Evolutionary conservation across 179 eudicot species (phyloP).

Genomic region (Silene coronaria): DNA sequence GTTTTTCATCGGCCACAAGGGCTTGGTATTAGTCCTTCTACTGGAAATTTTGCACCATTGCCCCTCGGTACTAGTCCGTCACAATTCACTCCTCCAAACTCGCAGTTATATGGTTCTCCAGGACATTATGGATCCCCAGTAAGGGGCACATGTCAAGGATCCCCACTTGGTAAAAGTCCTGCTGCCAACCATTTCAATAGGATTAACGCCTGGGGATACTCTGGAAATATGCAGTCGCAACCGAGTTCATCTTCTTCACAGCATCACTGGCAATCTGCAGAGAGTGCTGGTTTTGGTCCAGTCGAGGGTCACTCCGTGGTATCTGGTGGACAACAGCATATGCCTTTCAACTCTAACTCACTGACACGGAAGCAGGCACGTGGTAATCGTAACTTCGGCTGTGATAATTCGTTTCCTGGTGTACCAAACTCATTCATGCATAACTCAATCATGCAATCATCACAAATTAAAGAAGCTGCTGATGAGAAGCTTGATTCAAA

Average conservation of each 20-base stretch:
- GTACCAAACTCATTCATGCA: conserved; percentile 29
- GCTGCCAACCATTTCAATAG: conserved; percentile 59
- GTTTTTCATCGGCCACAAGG: conserved; percentile 58
- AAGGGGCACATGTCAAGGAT: conserved; percentile 74
- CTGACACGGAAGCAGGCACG: conserved; percentile 53
- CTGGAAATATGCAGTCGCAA: conserved; percentile 50
- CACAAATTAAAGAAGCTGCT: conserved; percentile 34
- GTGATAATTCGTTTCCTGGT: conserved; percentile 39
- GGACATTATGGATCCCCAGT: conserved; percentile 88
- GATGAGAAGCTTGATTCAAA: conserved; percentile 52
- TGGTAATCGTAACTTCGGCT: conserved; percentile 36
- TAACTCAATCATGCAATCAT: conserved; percentile 34
- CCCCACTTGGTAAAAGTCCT: conserved; percentile 78
- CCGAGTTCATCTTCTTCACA: conserved; percentile 51
- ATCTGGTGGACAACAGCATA: conserved; percentile 43
- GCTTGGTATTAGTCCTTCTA: conserved; percentile 78
- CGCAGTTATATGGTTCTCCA: conserved; percentile 67
- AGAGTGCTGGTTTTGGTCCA: conserved; percentile 38
- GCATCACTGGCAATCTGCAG: conserved; percentile 52
- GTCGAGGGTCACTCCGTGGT: conserved; percentile 45
- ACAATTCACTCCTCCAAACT: conserved; percentile 87
- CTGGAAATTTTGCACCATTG: conserved; percentile 70
- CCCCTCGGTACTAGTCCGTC: conserved; percentile 98
- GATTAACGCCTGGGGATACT: conserved; percentile 61
- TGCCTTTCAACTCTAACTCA: conserved; percentile 44